Evolutionary conservation across 169 alveolate genomes (phyloP), one percentile per base, ranked within the genome.

Genomic region (Plasmodium berghei): DNA sequence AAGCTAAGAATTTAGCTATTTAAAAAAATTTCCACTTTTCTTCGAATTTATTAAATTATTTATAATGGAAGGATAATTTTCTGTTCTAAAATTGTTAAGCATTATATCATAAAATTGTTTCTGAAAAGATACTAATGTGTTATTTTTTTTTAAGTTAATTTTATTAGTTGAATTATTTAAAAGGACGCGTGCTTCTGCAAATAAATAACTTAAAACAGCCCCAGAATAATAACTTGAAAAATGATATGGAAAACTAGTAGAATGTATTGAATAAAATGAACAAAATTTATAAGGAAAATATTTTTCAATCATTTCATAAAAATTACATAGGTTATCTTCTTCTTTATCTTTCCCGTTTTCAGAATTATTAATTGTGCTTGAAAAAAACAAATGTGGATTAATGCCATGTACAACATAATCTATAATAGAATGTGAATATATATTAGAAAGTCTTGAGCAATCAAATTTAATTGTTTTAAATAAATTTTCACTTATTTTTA

Each of bases 161-260:
- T 83, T 28, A 12, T 52, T 62, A 1, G 71, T 54, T 28, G 80
- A 26, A 3, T 18, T 54, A 49, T 55, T 54, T 28, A 70, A 40
- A 48, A 67, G 49, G 1, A 83, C 90, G 10, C 90, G 28, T 26
- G 58, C 12, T 46, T 83, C 90, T 12, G 90, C 90, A 6, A 83
- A 56, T 45, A 83, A 22, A 64, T 83, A 83, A 40, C 90, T 67
- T 28, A 83, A 52, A 55, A 83, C 90, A 14, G 90, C 67, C 9
- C 90, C 90, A 46, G 90, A 83, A 69, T 83, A 83, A 8, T 12
- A 42, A n/a, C 86, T 67, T 0, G 90, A 83, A 67, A 83, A 83
- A 49, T 83, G 90, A 69, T 83, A 83, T 5, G 90, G 90, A 48
- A 83, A 83, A 61, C 90, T 83, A 9, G 86, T 69, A 0, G 90